phyloP scores from a whole-genome alignment of 73 alveolate genomes.

The Tetrahymena malaccensis region DNA sequence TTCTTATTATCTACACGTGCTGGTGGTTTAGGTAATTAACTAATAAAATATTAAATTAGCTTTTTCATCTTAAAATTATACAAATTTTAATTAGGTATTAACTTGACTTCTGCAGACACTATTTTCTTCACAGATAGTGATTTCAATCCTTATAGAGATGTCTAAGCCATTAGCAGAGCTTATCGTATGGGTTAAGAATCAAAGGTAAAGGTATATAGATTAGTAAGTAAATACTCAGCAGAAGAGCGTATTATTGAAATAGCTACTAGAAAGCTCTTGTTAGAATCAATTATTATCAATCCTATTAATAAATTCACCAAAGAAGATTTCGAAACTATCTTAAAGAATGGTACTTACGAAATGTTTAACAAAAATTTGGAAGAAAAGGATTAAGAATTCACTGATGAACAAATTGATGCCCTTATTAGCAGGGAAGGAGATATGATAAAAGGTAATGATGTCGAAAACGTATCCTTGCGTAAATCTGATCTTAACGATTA shows the following conservation, averaged over 20 bases:
- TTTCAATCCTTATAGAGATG: slow-evolving; percentile 67
- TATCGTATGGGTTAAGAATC: slow-evolving; percentile 65
- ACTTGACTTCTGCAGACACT: slow-evolving; percentile 70
- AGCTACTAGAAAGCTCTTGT: slow-evolving; percentile 50
- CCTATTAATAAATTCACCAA: slow-evolving; percentile 36
- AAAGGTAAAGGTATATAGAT: slow-evolving; percentile 54
- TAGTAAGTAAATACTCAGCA: slow-evolving; percentile 55
- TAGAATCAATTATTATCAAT: slow-evolving; percentile 37
- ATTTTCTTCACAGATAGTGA: slow-evolving; percentile 60
- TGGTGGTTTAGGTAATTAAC: slow-evolving; percentile 19
- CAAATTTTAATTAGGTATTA: slow-evolving; percentile 43
- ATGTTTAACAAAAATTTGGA: slow-evolving; percentile 43
- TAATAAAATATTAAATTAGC: neutral
- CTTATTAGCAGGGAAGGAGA: slow-evolving; percentile 43
- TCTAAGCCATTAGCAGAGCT: slow-evolving; percentile 62
- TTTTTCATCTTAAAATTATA: slow-evolving; percentile 8
- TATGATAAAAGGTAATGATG: slow-evolving; percentile 25
- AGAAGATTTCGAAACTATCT: slow-evolving; percentile 39
- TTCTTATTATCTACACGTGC: slow-evolving; percentile 32
- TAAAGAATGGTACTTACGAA: slow-evolving; percentile 53
- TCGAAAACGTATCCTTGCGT: slow-evolving; percentile 10
- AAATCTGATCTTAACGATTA: slow-evolving; percentile 42
- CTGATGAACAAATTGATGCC: slow-evolving; percentile 44
- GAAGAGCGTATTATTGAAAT: slow-evolving; percentile 62
- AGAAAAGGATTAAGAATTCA: slow-evolving; percentile 41